Evolutionary conservation across 495 filamentous ascomycete species (phyloP), one percentile per base, ranked within the genome.

Genomic region (Penicillium pulvis): DNA sequence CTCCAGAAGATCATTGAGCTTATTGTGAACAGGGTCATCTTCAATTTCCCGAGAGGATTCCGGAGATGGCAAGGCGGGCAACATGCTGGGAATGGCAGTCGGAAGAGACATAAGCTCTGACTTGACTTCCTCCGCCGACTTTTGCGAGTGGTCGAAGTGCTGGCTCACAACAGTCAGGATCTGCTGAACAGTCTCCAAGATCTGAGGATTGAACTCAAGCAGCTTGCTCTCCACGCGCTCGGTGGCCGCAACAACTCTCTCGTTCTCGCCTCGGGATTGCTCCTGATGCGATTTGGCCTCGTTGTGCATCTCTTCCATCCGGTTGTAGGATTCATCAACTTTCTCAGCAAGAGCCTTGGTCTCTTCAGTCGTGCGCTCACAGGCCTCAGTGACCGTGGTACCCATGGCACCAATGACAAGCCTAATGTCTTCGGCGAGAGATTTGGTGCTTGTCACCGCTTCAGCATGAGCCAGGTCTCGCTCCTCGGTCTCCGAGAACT

Each of bases 341-440:
- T 87, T 83, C 48, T 81, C 82, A 64, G 93, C 90, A 45, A 96
- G 89, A 0, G 87, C 88, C 75, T 91, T 91, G 6, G 90, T 91
- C 35, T 94, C 90, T 56, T 87, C 87, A 44, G 87, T 83, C 79
- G 93, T 87, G 59, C 91, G 91, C 69, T 96, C 91, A 41, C 90
- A 84, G 0, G 86, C 86, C 36, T 95, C 90, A n/a, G 85, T 90
- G 55, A 96, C 83, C 26, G 86, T 85, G n/a, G 84, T 81, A 16
- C 91, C 89, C 63, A 97, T 89, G 10, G 89, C 88, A 57, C 96
- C 91, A 60, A 95, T 87, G 6, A 93, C 84, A 2, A 89, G 72
- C 64, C 86, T 90, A 44, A 97, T 86, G 57, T 96, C 93, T 23
- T 97, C 93, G 0, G 90, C 85, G 35, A 93, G 84, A 3, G 83